Percentiles rank a stretch among this genome's conserved stretches.
Conservation (phyloP, 2,329 filamentous ascomycete genomes). For the Atkinsonella hypoxylon region DNA sequence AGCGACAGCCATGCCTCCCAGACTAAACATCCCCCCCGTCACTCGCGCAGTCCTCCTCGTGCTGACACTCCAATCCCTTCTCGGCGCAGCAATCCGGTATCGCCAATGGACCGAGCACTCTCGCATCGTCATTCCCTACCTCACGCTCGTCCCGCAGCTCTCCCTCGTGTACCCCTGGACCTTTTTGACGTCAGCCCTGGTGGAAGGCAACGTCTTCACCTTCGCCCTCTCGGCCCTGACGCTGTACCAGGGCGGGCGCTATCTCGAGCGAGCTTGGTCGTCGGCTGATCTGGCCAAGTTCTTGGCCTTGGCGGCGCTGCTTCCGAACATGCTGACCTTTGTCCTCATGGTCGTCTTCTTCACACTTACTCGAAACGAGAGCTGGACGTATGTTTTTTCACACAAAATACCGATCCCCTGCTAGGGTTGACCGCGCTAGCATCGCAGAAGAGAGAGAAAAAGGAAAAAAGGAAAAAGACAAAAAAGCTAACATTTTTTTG, state of each 20-base stretch:
- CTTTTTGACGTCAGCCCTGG: conserved; percentile 70
- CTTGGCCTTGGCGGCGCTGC: conserved; percentile 59
- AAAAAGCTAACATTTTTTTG: too few relatives aligned
- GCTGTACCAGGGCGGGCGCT: conserved; percentile 83
- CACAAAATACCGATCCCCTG: too few relatives aligned
- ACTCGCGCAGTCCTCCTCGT: conserved; percentile 70
- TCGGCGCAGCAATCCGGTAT: conserved; percentile 70
- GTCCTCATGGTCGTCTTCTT: conserved; percentile 63
- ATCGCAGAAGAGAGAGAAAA: too few relatives aligned
- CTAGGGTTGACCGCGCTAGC: too few relatives aligned
- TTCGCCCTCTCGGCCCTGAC: conserved; percentile 65
- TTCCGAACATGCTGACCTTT: conserved; percentile 72
- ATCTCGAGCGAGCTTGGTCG: conserved; percentile 93
- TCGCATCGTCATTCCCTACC: conserved; percentile 67
- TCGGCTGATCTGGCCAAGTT: conserved; percentile 88
- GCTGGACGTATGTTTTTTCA: conserved; percentile 64
- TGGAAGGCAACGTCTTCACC: conserved; percentile 89
- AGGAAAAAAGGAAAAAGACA: too few relatives aligned
- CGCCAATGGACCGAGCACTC: conserved; percentile 52
- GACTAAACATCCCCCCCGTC: conserved; percentile 86
- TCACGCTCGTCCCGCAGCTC: conserved; percentile 73
- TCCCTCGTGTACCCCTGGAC: conserved; percentile 91
- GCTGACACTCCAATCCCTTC: conserved; percentile 64
- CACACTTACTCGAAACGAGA: conserved; percentile 52
- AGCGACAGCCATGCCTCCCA: too few relatives aligned